phyloP scores from a whole-genome alignment of 2,329 filamentous ascomycete genomes.

The Helotiales sp. region DNA sequence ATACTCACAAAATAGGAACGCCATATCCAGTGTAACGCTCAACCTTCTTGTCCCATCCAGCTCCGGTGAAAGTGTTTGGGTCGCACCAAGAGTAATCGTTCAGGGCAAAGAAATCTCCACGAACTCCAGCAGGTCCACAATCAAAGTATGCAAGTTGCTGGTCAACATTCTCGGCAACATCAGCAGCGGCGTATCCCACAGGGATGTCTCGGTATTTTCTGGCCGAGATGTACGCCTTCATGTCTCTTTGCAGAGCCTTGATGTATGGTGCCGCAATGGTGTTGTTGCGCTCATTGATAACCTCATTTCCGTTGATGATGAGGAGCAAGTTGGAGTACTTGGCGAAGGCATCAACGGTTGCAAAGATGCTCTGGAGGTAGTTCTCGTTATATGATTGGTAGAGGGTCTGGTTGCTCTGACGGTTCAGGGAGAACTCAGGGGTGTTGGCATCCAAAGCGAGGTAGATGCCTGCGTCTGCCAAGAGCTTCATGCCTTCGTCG shows the following conservation, averaged over 20 bases:
- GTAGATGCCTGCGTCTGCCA: constrained; percentile 75
- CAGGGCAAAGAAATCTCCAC: constrained; percentile 70
- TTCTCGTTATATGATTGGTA: constrained; percentile 68
- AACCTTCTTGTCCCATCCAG: constrained; percentile 74
- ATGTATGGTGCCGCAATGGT: constrained; percentile 59
- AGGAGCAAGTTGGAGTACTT: constrained; percentile 71
- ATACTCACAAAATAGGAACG: constrained; percentile 58
- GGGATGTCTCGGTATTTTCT: constrained; percentile 56
- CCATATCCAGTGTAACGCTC: constrained; percentile 70
- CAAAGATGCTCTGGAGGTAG: constrained; percentile 74
- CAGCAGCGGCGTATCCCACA: constrained; percentile 66
- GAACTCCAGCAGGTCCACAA: constrained; percentile 69
- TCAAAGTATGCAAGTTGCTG: constrained; percentile 73
- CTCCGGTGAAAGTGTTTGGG: constrained; percentile 60
- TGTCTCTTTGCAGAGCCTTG: constrained; percentile 63
- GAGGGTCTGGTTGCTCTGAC: constrained; percentile 55
- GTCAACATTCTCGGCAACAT: constrained; percentile 64
- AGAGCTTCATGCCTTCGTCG: constrained; percentile 69
- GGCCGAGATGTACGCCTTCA: constrained; percentile 57
- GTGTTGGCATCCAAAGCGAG: constrained; percentile 75
- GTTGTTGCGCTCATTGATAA: constrained; percentile 59
- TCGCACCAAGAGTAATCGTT: constrained; percentile 73
- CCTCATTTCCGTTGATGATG: constrained; percentile 66
- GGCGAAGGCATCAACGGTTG: constrained; percentile 70
- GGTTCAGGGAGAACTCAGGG: constrained; percentile 73